Conservation (phyloP, 2,329 filamentous ascomycete species). For the Calycina marina region DNA sequence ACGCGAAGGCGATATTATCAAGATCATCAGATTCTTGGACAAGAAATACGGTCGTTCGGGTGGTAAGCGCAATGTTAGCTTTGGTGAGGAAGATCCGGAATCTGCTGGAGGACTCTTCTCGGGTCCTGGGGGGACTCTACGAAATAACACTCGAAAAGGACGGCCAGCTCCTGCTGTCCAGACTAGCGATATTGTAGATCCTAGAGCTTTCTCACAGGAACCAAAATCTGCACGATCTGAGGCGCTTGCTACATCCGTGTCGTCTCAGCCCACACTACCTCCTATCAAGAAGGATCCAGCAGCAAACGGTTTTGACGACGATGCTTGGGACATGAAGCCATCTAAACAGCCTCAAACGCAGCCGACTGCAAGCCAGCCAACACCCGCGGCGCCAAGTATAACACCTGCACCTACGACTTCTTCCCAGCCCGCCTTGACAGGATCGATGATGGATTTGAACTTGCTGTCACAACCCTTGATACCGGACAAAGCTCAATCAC, state of each 20-base stretch:
- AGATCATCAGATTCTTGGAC: constrained; percentile 83
- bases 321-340: constrained; percentile 94
- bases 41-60: constrained; percentile 58
- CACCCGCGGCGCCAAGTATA: constrained; percentile 22
- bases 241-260: constrained; percentile 32
- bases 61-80: constrained; percentile 37
- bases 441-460: constrained; percentile 56
- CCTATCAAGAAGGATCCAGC: constrained; percentile 33
- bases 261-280: constrained; percentile 19
- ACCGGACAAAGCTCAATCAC: constrained; percentile 30
- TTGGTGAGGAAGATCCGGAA: constrained; percentile 37
- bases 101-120: constrained; percentile 66
- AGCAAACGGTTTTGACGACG: constrained; percentile 70
- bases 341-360: constrained; percentile 38
- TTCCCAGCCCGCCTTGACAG: constrained; percentile 45
- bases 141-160: constrained; percentile 89
- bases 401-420: constrained; percentile 24
- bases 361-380: constrained; percentile 24
- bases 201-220: constrained; percentile 64
- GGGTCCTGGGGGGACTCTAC: constrained; percentile 75
- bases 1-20: constrained; percentile 90
- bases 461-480: constrained; percentile 44
- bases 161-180: constrained; percentile 77
- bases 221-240: constrained; percentile 28
- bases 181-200: constrained; percentile 72